phyloP scores from a whole-genome alignment of 257 asterid genomes.

The Perilla frutescens region DNA sequence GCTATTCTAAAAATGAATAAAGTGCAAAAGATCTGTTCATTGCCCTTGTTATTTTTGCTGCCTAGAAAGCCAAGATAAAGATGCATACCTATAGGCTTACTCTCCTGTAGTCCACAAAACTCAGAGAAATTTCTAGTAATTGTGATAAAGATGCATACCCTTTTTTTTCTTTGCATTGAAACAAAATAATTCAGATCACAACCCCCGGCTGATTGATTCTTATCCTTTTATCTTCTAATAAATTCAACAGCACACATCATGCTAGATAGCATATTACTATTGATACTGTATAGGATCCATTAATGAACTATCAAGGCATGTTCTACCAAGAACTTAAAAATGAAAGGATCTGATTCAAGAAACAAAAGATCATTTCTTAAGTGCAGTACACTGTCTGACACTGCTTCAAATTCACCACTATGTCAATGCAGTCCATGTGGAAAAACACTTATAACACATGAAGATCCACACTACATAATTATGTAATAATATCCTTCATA shows the following conservation, averaged over 20 bases:
- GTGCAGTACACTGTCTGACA: too few relatives aligned
- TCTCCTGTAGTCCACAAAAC: too few relatives aligned
- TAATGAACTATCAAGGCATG: too few relatives aligned
- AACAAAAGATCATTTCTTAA: not conserved
- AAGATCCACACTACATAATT: constrained; percentile 13
- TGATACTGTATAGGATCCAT: not conserved
- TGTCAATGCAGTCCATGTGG: not conserved
- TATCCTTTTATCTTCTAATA: not conserved
- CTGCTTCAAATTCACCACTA: not conserved
- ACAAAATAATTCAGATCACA: not conserved
- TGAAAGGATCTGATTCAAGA: not conserved
- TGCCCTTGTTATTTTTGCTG: too few relatives aligned
- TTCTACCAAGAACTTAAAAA: not conserved
- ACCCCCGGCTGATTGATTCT: not conserved
- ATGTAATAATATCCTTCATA: not conserved
- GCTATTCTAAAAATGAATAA: not conserved
- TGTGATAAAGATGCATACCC: too few relatives aligned
- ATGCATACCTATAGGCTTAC: too few relatives aligned
- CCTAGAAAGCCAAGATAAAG: too few relatives aligned
- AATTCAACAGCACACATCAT: constrained; percentile 16
- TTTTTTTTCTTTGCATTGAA: too few relatives aligned
- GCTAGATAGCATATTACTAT: not conserved
- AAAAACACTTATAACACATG: not conserved
- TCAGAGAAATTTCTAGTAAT: too few relatives aligned
- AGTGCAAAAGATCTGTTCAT: not conserved